phyloP scores from a whole-genome alignment of 352 stramenopile species.

The Phytopythium helicoides region DNA sequence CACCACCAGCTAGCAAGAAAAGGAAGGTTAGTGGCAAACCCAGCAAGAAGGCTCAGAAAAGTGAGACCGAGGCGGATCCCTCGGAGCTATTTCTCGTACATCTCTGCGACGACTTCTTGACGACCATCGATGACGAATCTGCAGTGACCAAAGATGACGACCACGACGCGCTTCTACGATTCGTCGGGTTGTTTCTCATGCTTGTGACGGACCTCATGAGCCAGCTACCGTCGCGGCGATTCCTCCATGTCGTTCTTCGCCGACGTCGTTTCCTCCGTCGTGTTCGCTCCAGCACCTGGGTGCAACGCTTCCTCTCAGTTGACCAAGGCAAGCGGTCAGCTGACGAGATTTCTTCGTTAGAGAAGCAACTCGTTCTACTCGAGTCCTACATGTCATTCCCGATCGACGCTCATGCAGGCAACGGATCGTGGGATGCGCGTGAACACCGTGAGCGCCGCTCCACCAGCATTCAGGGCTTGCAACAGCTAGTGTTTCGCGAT shows the following conservation, averaged over 20 bases:
- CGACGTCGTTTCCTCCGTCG: slow-evolving; percentile 52
- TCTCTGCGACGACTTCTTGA: slow-evolving; percentile 49
- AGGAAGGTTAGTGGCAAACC: slow-evolving; percentile 7
- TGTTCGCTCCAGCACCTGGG: slow-evolving; percentile 35
- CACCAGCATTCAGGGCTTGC: slow-evolving; percentile 64
- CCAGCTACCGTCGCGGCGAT: slow-evolving; percentile 89
- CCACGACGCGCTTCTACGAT: slow-evolving; percentile 23
- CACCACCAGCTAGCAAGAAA: slow-evolving; percentile 4
- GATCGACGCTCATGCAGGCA: slow-evolving; percentile 84
- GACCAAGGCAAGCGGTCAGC: slow-evolving; percentile 23
- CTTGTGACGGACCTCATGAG: slow-evolving; percentile 85
- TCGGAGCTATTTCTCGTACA: slow-evolving; percentile 25
- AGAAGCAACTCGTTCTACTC: slow-evolving; percentile 64
- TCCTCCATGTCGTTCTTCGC: slow-evolving; percentile 66
- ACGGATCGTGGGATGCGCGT: slow-evolving; percentile 36
- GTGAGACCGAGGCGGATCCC: slow-evolving; percentile 3
- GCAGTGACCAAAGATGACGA: slow-evolving; percentile 9
- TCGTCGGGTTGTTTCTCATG: slow-evolving; percentile 65
- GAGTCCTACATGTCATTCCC: slow-evolving; percentile 69
- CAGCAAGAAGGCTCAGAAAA: slow-evolving; percentile 36
- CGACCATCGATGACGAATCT: slow-evolving; percentile 22
- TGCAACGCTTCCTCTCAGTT: slow-evolving; percentile 26
- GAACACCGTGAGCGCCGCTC: slow-evolving; percentile 52
- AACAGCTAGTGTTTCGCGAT: slow-evolving; percentile 54
- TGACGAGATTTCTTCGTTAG: slow-evolving; percentile 42